Percentiles rank a stretch among this genome's conserved stretches.
These are phyloP conservation scores for Metschnikowia proteae DNA, from an alignment of 805 yeast species.

Conservation along the genomic window DNA sequence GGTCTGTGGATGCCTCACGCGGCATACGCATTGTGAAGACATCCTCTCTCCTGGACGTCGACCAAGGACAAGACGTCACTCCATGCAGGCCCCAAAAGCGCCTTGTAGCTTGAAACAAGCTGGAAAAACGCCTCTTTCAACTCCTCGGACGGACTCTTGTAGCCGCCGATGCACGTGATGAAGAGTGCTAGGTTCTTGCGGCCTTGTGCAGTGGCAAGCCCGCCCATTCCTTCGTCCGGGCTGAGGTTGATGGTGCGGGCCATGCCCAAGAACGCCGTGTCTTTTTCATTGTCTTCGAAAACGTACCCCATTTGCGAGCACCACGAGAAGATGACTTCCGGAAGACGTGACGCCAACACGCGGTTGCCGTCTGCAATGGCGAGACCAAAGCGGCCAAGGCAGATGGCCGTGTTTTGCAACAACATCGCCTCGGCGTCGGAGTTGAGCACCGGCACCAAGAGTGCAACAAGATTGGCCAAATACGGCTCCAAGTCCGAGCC, in stretches of 20 bases:
- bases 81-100: slow-evolving; percentile 45
- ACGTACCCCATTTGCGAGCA: slow-evolving; percentile 61
- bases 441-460: slow-evolving; percentile 58
- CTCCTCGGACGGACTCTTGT: slow-evolving; percentile 46
- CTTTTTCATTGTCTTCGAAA: slow-evolving; percentile 84
- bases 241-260: slow-evolving; percentile 60
- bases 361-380: slow-evolving; percentile 40
- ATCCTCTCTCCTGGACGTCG: slow-evolving; percentile 26
- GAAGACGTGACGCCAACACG: slow-evolving; percentile 52
- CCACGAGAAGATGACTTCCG: slow-evolving; percentile 64
- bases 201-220: slow-evolving; percentile 42
- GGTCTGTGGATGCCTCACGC: neutral
- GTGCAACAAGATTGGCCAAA: slow-evolving; percentile 48
- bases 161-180: slow-evolving; percentile 56
- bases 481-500: slow-evolving; percentile 48
- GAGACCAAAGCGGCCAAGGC: slow-evolving; percentile 82
- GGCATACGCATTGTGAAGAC: slow-evolving; percentile 14
- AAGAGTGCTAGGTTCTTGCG: slow-evolving; percentile 49
- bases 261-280: slow-evolving; percentile 82
- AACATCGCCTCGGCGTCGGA: slow-evolving; percentile 60
- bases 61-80: slow-evolving; percentile 27
- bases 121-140: slow-evolving; percentile 44
- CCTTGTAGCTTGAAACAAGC: slow-evolving; percentile 43
- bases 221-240: slow-evolving; percentile 58
- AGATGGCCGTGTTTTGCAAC: slow-evolving; percentile 82